These are phyloP conservation scores for Stemphylium vesicarium DNA, from an alignment of 2,329 filamentous ascomycete species.

Conservation along the genomic window DNA sequence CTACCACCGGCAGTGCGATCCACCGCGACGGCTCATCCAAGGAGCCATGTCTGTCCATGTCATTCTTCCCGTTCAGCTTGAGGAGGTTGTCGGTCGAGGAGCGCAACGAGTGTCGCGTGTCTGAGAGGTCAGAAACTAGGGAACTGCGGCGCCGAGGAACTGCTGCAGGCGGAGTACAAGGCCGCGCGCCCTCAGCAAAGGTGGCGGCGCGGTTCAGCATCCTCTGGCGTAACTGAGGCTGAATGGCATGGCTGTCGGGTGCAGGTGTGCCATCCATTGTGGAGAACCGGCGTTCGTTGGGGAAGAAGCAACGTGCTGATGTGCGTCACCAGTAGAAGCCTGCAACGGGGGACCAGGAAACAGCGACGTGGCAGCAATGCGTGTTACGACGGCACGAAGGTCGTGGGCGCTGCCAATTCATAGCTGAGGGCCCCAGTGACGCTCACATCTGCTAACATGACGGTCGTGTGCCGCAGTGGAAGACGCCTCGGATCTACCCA, in stretches of 20 bases:
- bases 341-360: slow-evolving; percentile 1
- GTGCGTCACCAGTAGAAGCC: slow-evolving; percentile 1
- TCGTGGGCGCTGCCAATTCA: slow-evolving; percentile 13
- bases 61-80: slow-evolving; percentile 50
- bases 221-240: slow-evolving; percentile 41
- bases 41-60: slow-evolving; percentile 41
- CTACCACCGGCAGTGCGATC: slow-evolving; percentile 80
- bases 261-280: slow-evolving; percentile 37
- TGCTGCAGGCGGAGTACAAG: slow-evolving; percentile 20
- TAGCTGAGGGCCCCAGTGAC: slow-evolving; percentile 17
- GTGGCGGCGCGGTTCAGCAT: slow-evolving; percentile 47
- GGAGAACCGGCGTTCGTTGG: slow-evolving; percentile 9
- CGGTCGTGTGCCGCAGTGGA: slow-evolving; percentile 14
- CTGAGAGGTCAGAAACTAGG: slow-evolving; percentile 77
- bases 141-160: slow-evolving; percentile 70
- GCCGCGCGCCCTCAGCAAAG: slow-evolving; percentile 39
- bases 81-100: slow-evolving; percentile 75
- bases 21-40: slow-evolving; percentile 68
- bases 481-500: slow-evolving; percentile 9
- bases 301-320: slow-evolving; percentile 4
- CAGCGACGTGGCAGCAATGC: slow-evolving; percentile 3
- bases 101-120: slow-evolving; percentile 67
- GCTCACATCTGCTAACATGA: slow-evolving; percentile 11
- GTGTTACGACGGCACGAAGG: slow-evolving; percentile 5
- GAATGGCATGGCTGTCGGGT: slow-evolving; percentile 27